Evolutionary conservation across 2,329 filamentous ascomycete genomes (phyloP).

Genomic region (Botrytis paeoniae): DNA sequence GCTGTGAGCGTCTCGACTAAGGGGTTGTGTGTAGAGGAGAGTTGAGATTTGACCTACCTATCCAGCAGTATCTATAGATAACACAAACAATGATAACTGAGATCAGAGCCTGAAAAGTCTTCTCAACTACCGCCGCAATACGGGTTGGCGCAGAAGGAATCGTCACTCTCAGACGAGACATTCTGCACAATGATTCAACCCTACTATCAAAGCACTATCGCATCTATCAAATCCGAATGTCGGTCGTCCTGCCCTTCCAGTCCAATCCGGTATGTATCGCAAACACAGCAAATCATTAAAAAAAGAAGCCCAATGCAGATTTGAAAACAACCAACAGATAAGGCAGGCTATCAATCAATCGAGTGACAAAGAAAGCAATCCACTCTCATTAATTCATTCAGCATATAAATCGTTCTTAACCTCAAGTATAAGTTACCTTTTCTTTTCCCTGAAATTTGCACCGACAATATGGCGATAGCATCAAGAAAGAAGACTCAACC

Average conservation of each 20-base stretch:
- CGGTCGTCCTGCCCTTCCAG: not conserved
- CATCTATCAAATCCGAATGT: slow-evolving; percentile 1
- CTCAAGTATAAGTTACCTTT: not conserved
- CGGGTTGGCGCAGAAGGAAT: slow-evolving; percentile 13
- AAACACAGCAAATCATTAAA: not conserved
- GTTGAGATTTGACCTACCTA: slow-evolving; percentile 25
- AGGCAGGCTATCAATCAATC: not conserved
- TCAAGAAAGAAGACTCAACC: slow-evolving; percentile 2
- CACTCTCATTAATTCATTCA: not conserved
- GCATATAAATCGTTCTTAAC: not conserved
- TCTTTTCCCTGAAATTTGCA: not conserved
- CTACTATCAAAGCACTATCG: not conserved
- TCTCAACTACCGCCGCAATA: slow-evolving; percentile 19
- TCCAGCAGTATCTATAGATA: slow-evolving; percentile 36
- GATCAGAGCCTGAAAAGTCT: slow-evolving; percentile 28
- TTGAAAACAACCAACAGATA: not conserved
- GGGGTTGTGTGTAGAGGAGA: not conserved
- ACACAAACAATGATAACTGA: slow-evolving; percentile 28
- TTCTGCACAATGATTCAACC: slow-evolving; percentile 7
- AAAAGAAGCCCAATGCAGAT: not conserved
- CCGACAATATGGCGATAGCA: not conserved
- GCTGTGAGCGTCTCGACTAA: not conserved
- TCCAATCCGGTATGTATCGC: not conserved
- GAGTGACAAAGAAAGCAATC: not conserved
- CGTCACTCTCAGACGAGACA: slow-evolving; percentile 17